Evolutionary conservation across 2,329 filamentous ascomycete genomes (phyloP), one percentile per base, ranked within the genome.

Genomic region (Colletotrichum tamarilloi): DNA sequence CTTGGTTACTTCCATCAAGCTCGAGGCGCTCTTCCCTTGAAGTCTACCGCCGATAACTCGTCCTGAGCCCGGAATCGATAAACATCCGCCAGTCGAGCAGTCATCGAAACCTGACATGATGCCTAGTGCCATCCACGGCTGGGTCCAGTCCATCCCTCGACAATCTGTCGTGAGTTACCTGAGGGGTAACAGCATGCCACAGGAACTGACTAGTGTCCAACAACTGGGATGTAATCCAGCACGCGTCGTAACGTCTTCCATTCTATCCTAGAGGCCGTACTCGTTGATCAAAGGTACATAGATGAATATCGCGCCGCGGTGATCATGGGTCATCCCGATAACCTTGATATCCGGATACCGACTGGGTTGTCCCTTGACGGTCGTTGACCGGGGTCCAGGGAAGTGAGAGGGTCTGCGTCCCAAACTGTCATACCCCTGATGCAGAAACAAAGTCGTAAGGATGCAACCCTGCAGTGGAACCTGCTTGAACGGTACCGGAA

Each of bases 301-400:
- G 52, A 49, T 26, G 19, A 22, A 42, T 38, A 52, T 68, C 55
- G 42, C 55, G 32, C 52, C 46, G 28, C 24, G 67, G 22, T 65
- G 28, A 42, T 59, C 66, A 69, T 73, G 70, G 70, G 46, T 65
- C 55, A 73, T 62, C 60, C 60, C 46, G 67, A 73, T 73, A 73
- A 70, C 55, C 67, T 70, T 73, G 70, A 70, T 65, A 70, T 52
- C 35, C 56, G 67, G 35, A 58, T 52, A 65, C 55, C 60, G 56
- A 38, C 70, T 58, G 55, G 42, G 69, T n/a, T 26, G 9, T 11
- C 42, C 66, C 70, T 38, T 46, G 70, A 70, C 55, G 70, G 26
- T 60, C 53, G 26, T 59, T 32, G 67, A 66, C 60, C 32, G n/a
- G 70, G 56, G 16, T 22, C 35, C 67, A 14, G 70, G 28, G 46